A percentile compares a stretch with the other conserved stretches of the same genome.
Conservation (phyloP, 768 basidiomycete genomes). For the Hypholoma sublateritium region DNA sequence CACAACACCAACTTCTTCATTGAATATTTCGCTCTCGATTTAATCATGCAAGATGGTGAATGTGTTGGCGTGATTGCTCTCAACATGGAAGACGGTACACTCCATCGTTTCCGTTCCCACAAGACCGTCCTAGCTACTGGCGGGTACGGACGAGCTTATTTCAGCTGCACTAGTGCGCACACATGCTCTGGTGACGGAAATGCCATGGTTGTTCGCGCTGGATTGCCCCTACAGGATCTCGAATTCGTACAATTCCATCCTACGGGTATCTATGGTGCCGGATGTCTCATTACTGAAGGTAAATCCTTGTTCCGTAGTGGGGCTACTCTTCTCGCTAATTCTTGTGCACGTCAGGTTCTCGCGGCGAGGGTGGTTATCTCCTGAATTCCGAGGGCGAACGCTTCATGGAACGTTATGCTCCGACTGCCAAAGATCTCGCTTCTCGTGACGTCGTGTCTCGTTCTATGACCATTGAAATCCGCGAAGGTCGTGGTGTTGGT, state of each 20-base stretch:
- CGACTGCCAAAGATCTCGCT: constrained; percentile 98
- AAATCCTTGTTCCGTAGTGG: not conserved
- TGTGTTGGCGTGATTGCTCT: constrained; percentile 99
- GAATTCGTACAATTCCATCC: constrained; percentile 99
- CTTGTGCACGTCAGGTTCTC: constrained; percentile 63
- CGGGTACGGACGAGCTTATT: constrained; percentile 97
- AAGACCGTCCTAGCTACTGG: constrained; percentile 98
- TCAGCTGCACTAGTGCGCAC: constrained; percentile 98
- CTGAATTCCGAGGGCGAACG: constrained; percentile 98
- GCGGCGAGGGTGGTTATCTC: constrained; percentile 98
- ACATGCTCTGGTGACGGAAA: constrained; percentile 99
- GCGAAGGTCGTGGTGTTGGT: constrained; percentile 98
- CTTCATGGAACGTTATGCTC: constrained; percentile 99
- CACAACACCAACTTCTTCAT: constrained; percentile 99
- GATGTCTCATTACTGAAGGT: constrained; percentile 99
- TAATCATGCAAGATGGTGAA: constrained; percentile 98
- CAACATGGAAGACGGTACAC: constrained; percentile 99
- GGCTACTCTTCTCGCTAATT: not conserved
- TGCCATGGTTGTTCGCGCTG: constrained; percentile 96
- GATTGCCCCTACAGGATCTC: constrained; percentile 92
- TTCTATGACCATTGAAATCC: constrained; percentile 98
- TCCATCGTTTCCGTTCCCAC: constrained; percentile 97
- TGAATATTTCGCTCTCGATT: constrained; percentile 98
- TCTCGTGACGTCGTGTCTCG: constrained; percentile 99
- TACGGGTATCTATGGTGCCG: constrained; percentile 98